These are phyloP conservation scores for Emmonsia crescens DNA, from an alignment of 2,329 filamentous ascomycete species.

Conservation along the genomic window DNA sequence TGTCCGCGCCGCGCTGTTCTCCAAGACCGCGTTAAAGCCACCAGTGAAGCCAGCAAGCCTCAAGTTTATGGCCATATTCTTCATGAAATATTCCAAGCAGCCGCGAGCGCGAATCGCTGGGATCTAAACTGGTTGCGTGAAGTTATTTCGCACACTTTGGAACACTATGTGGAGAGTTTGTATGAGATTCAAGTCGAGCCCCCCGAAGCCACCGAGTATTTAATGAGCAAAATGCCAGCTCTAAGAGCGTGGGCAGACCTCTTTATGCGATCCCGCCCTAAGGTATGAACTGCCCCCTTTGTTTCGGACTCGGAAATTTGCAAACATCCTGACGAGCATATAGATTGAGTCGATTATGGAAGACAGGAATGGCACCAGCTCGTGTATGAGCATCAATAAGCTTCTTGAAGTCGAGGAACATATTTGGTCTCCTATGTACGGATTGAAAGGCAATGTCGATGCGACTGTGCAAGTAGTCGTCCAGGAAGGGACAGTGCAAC, in stretches of 20 bases:
- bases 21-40: constrained; percentile 89
- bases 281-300: constrained; percentile 37
- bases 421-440: constrained; percentile 96
- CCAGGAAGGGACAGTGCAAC: constrained; percentile 54
- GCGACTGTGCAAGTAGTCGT: constrained; percentile 86
- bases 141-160: constrained; percentile 58
- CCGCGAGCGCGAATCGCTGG: constrained; percentile 74
- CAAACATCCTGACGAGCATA: constrained; percentile 18
- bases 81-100: constrained; percentile 91
- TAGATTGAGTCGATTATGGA: constrained; percentile 62
- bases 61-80: constrained; percentile 88
- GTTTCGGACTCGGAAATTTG: not conserved
- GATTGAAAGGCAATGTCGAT: constrained; percentile 94
- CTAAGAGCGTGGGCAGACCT: constrained; percentile 71
- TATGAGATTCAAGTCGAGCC: constrained; percentile 74
- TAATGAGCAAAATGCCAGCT: constrained; percentile 72
- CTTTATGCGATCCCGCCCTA: constrained; percentile 64
- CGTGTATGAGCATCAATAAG: constrained; percentile 80
- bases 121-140: constrained; percentile 54
- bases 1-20: constrained; percentile 85
- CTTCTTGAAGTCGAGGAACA: constrained; percentile 95
- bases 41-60: constrained; percentile 64
- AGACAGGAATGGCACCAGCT: constrained; percentile 64
- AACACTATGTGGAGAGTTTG: constrained; percentile 74
- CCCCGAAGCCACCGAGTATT: constrained; percentile 62